phyloP scores from a whole-genome alignment of 805 yeast genomes.

The Yamadazyma phyllophila region DNA sequence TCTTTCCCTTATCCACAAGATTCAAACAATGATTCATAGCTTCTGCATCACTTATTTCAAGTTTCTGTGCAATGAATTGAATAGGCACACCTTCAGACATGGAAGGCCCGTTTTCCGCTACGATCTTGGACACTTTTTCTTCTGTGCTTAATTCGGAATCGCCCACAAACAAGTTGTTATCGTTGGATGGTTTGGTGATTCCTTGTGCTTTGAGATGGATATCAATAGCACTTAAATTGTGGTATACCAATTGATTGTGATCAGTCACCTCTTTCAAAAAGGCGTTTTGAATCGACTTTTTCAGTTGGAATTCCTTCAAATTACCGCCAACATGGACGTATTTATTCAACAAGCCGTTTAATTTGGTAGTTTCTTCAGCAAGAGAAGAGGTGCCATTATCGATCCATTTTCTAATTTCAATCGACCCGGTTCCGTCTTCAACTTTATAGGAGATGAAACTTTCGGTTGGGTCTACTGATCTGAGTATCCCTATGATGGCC shows the following conservation, averaged over 20 bases:
- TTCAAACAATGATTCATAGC: slow-evolving; percentile 50
- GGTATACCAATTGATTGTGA: slow-evolving; percentile 67
- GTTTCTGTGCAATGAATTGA: slow-evolving; percentile 55
- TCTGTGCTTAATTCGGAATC: slow-evolving; percentile 14
- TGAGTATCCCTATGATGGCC: slow-evolving; percentile 65
- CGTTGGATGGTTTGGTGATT: slow-evolving; percentile 20
- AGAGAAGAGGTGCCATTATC: slow-evolving; percentile 25
- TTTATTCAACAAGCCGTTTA: slow-evolving; percentile 44
- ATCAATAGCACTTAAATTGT: slow-evolving; percentile 61
- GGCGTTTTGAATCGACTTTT: slow-evolving; percentile 63
- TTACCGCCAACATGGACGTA: slow-evolving; percentile 57
- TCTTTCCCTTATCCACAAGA: slow-evolving; percentile 64
- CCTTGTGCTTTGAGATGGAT: slow-evolving; percentile 57
- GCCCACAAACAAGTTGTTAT: slow-evolving; percentile 30
- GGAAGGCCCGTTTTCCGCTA: slow-evolving; percentile 48
- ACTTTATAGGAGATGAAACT: slow-evolving; percentile 54
- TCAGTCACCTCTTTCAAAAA: slow-evolving; percentile 55
- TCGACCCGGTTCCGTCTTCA: slow-evolving; percentile 75
- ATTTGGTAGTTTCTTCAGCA: slow-evolving; percentile 29
- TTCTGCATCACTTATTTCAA: slow-evolving; percentile 48
- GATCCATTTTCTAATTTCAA: slow-evolving; percentile 65
- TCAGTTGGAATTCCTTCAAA: slow-evolving; percentile 57
- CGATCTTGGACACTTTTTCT: slow-evolving; percentile 49
- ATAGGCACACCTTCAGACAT: slow-evolving; percentile 80
- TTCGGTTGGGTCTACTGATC: slow-evolving; percentile 50